These are phyloP conservation scores for Colletotrichum australisinense DNA, from an alignment of 2,329 filamentous ascomycete genomes.

Conservation along the genomic window DNA sequence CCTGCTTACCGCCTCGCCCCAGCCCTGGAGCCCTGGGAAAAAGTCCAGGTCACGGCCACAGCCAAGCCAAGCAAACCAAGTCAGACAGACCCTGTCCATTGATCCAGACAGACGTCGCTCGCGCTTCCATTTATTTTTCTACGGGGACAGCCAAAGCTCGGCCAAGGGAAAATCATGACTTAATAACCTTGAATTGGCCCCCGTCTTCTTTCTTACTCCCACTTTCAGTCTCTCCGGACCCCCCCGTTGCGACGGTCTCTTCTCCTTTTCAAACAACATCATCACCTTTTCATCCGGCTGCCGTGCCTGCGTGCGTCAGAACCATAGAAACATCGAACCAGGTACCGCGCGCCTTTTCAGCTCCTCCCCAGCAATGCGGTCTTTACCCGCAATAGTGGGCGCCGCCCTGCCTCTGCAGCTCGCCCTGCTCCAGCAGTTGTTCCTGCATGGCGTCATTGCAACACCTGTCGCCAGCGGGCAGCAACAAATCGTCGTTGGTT, in stretches of 20 bases:
- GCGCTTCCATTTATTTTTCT: constrained; percentile 25
- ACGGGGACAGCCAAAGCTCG: constrained; percentile 25
- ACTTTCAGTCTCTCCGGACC: not conserved
- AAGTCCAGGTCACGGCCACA: constrained; percentile 18
- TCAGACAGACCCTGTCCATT: constrained; percentile 14
- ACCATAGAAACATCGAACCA: constrained; percentile 3
- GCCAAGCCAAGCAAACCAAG: constrained; percentile 15
- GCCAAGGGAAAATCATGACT: constrained; percentile 21
- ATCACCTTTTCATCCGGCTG: not conserved
- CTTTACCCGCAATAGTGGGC: constrained; percentile 36
- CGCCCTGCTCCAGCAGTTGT: constrained; percentile 31
- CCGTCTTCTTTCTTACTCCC: not conserved
- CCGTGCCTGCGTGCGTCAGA: constrained; percentile 18
- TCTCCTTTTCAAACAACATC: not conserved
- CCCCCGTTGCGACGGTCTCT: not conserved
- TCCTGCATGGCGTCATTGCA: constrained; percentile 35
- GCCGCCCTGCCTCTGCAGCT: constrained; percentile 30
- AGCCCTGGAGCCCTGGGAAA: constrained; percentile 33
- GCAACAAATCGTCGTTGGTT: constrained; percentile 30
- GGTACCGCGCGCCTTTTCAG: constrained; percentile 2
- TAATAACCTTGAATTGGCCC: constrained; percentile 32
- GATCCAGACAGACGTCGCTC: constrained; percentile 8
- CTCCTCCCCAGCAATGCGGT: constrained; percentile 29
- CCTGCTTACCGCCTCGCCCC: constrained; percentile 23
- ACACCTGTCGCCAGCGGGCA: constrained; percentile 33